phyloP scores from a whole-genome alignment of 2,329 filamentous ascomycete genomes.

The Exophiala spinifera region DNA sequence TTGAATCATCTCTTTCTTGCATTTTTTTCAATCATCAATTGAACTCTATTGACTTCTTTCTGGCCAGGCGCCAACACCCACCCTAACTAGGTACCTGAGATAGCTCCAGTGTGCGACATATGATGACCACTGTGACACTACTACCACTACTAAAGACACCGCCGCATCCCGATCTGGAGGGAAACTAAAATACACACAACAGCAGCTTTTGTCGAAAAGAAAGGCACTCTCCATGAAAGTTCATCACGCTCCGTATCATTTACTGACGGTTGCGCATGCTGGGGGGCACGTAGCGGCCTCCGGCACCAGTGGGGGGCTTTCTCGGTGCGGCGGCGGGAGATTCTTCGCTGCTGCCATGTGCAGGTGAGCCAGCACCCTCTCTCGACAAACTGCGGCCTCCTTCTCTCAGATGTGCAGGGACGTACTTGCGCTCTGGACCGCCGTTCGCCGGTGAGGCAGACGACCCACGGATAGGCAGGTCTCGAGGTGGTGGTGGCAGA shows the following conservation, averaged over 20 bases:
- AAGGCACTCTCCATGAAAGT: not conserved
- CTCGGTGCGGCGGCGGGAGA: conserved; percentile 5
- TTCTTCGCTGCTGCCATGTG: conserved; percentile 18
- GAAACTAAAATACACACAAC: conserved; percentile 18
- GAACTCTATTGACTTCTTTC: conserved; percentile 1
- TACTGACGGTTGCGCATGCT: conserved; percentile 25
- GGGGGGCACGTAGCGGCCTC: conserved; percentile 26
- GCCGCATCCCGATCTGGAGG: not conserved
- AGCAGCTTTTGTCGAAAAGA: conserved; percentile 9
- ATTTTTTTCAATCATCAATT: too few relatives aligned
- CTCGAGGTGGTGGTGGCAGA: conserved; percentile 29
- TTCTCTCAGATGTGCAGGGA: conserved; percentile 35
- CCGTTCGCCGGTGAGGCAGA: conserved; percentile 32
- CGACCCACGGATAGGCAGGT: conserved; percentile 29
- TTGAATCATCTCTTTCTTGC: too few relatives aligned
- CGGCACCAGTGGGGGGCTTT: conserved; percentile 18
- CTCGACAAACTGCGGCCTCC: conserved; percentile 24
- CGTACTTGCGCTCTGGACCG: conserved; percentile 33
- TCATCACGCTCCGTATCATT: not conserved
- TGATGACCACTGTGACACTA: too few relatives aligned
- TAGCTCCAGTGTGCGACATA: conserved; percentile 5
- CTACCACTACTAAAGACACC: not conserved
- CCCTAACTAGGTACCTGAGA: not conserved
- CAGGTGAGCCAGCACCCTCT: conserved; percentile 22
- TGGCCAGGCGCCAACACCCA: conserved; percentile 1